Conservation (phyloP, 768 basidiomycete genomes). For the Russula lepida region DNA sequence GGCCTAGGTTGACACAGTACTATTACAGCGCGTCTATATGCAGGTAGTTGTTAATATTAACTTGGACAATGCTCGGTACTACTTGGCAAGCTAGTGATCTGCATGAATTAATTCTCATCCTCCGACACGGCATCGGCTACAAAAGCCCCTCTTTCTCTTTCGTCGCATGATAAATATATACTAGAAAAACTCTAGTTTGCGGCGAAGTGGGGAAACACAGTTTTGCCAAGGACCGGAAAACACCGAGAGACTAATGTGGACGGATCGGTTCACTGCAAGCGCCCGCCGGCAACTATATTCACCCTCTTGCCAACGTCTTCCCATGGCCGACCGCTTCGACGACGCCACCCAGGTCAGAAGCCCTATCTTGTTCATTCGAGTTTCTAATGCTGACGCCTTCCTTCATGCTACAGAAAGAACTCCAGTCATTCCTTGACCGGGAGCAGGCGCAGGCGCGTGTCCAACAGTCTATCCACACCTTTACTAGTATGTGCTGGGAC, state of each 20-base stretch:
- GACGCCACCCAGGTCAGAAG: conserved; percentile 60
- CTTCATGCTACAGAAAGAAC: conserved; percentile 56
- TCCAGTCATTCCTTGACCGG: conserved; percentile 66
- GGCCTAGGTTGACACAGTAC: background rate
- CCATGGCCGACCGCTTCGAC: conserved; percentile 60
- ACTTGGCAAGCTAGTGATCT: too few relatives aligned
- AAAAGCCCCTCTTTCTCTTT: too few relatives aligned
- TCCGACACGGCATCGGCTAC: too few relatives aligned
- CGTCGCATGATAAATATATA: too few relatives aligned
- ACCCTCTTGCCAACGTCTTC: background rate
- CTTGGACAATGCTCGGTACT: background rate
- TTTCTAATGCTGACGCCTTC: background rate
- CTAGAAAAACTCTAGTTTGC: too few relatives aligned
- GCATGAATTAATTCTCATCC: too few relatives aligned
- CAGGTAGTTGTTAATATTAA: background rate
- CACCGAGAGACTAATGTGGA: background rate
- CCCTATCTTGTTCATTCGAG: background rate
- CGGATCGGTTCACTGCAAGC: background rate
- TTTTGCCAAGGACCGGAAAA: background rate
- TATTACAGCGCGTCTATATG: background rate
- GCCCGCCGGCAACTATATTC: background rate
- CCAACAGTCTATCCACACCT: conserved; percentile 60
- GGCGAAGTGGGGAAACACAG: too few relatives aligned
- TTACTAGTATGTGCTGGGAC: conserved; percentile 87
- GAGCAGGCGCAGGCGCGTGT: conserved; percentile 74